phyloP scores from a whole-genome alignment of 495 filamentous ascomycete genomes.

The Gamarada debralockiae region DNA sequence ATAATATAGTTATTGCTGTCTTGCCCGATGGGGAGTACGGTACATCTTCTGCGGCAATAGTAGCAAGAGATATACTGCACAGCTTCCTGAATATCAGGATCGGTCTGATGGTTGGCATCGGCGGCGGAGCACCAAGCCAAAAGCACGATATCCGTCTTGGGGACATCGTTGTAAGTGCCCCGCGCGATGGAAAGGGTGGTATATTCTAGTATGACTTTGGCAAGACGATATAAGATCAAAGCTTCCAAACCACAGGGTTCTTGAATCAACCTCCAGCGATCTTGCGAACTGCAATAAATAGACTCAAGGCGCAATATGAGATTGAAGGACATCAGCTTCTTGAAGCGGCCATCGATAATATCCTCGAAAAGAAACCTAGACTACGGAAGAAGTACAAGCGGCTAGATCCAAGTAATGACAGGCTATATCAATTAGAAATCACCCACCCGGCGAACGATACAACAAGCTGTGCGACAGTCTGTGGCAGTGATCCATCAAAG shows the following conservation, averaged over 20 bases:
- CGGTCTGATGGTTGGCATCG: slow-evolving; percentile 29
- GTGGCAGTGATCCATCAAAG: slow-evolving; percentile 19
- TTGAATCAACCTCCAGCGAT: slow-evolving; percentile 26
- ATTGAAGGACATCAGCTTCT: slow-evolving; percentile 16
- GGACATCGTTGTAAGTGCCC: slow-evolving; percentile 7
- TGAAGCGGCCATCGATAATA: slow-evolving; percentile 23
- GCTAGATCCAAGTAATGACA: slow-evolving; percentile 28
- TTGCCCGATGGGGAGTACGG: slow-evolving; percentile 1
- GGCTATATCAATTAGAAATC: slow-evolving; percentile 29
- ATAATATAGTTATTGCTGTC: slow-evolving; percentile 8
- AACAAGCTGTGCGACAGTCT: slow-evolving; percentile 22
- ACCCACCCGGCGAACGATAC: slow-evolving; percentile 25
- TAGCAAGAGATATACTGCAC: too few species aligned
- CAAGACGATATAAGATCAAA: slow-evolving; percentile 4
- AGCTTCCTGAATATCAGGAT: slow-evolving; percentile 16
- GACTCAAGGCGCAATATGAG: slow-evolving; percentile 8
- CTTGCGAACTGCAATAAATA: slow-evolving; percentile 21
- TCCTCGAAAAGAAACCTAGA: too few species aligned
- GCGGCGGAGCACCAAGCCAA: slow-evolving; percentile 24
- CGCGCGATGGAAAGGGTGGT: slow-evolving; percentile 3
- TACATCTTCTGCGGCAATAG: neutral
- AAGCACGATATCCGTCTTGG: slow-evolving; percentile 26
- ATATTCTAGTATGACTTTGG: too few species aligned
- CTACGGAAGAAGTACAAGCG: slow-evolving; percentile 26
- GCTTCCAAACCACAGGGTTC: slow-evolving; percentile 3